Evolutionary conservation across 306 rosid genomes (phyloP).

Genomic region (Prosopis cineraria): DNA sequence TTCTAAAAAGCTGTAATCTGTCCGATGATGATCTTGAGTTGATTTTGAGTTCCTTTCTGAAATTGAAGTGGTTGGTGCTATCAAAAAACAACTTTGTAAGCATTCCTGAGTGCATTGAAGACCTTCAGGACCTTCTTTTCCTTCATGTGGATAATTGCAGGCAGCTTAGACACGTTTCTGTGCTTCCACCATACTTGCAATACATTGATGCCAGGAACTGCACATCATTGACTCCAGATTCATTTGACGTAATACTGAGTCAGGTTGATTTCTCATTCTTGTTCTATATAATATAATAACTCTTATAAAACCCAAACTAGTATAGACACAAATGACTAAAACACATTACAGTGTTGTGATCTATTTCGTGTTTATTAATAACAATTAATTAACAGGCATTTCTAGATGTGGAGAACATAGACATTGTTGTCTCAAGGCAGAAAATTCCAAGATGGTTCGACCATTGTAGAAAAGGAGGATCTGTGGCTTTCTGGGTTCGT

Average conservation of each 20-base stretch:
- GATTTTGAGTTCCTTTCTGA: slow-evolving; percentile 21
- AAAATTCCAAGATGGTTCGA: slow-evolving; percentile 39
- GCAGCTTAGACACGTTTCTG: slow-evolving; percentile 28
- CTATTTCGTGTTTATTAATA: no score
- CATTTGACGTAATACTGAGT: slow-evolving; percentile 25
- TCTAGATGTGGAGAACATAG: slow-evolving; percentile 34
- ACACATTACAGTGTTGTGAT: no score
- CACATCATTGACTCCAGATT: slow-evolving; percentile 17
- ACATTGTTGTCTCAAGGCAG: slow-evolving; percentile 27
- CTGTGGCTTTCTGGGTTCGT: slow-evolving; percentile 32
- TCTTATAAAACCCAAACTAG: no score
- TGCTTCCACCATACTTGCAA: slow-evolving; percentile 30
- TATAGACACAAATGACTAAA: no score
- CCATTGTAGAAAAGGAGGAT: slow-evolving; percentile 31
- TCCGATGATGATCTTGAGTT: slow-evolving; percentile 32
- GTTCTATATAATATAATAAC: no score
- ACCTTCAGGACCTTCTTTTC: slow-evolving; percentile 24
- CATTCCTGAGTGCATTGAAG: slow-evolving; percentile 38
- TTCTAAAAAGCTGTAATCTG: slow-evolving; percentile 32
- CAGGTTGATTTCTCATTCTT: slow-evolving; percentile 30
- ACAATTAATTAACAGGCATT: slow-evolving; percentile 39
- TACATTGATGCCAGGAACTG: slow-evolving; percentile 36
- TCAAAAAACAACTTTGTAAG: slow-evolving; percentile 32
- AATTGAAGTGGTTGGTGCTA: no score
- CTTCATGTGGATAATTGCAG: slow-evolving; percentile 32